Evolutionary conservation across 805 yeast species (phyloP), one percentile per base, ranked within the genome.

Genomic region (Metschnikowia cubensis): DNA sequence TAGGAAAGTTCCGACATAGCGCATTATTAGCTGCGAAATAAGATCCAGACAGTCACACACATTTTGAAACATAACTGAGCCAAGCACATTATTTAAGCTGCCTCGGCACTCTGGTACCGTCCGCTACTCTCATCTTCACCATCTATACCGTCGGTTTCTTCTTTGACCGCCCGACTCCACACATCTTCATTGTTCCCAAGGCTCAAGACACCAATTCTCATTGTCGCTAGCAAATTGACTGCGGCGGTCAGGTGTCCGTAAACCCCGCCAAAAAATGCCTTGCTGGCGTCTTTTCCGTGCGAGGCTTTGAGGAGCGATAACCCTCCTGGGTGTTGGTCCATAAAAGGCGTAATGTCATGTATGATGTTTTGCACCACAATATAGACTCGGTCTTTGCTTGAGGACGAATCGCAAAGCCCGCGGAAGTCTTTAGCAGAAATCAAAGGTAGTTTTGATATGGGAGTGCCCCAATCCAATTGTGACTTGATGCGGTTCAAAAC

Each of bases 261-360:
- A 11, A 91, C 97, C 2, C 96, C 97, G 20, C 98, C 97, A 65
- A 85, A 89, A 68, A 91, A 91, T 2, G 96, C 97, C 46, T 87
- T 83, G 2, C 97, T 90, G 7, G 96, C 97, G 66, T 91, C 97
- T 66, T 87, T 88, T 11, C 97, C 97, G 50, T 88, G 84, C 1
- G 96, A 87, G 0, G 94, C 83, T 55, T 74, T 75, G 49, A 91
- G 81, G 45, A 91, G 76, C 4, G 91, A 84, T 32, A 82, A 68
- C 1, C 98, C 98, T 57, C 98, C 98, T 1, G 98, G 98, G 67
- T 91, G 98, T 61, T 88, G 89, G 59, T 85, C 84, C 65, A 90
- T 83, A 66, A 91, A 91, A 29, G 94, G 95, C 4, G 96, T 84
- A 11, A 92, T 87, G 64, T 91, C 97, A 67, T 92, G 97, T 22